Base-by-base conservation (phyloP, 106 monocot species). In the Allium cepa region DNA sequence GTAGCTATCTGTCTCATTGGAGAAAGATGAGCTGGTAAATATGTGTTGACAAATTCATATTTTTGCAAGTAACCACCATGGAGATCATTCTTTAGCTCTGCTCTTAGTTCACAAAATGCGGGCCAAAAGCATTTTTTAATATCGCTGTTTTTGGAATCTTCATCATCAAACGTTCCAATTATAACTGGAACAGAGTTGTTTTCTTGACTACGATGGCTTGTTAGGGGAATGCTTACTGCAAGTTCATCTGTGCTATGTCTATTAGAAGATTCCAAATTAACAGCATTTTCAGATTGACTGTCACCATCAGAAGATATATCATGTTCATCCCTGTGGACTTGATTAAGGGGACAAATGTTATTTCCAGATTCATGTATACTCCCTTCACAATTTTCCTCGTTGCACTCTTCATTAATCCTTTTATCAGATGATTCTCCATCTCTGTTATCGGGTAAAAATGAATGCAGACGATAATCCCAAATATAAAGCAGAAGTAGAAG, bases 381-480 rank as follows among this genome's bases (percentile, higher is more conserved):
- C 51, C 15, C 57, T 53, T 71, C 67, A 60, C 56, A 15, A 68
- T 11, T 48, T 12, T 46, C 49, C 12, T 69, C 51, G 11, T 11
- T 4, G 45, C 22, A 13, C 53, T 57, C 17, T 16, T 73, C 57
- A 49, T 17, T 17, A 7, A 11, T 15, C 53, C 36, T 64, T 70
- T 53, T 66, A 46, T 13, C 14, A 49, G 45, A 59, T 63, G 28
- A 53, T 60, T 71, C 51, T 52, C 15, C 63, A 64, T 72, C 58
- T 53, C 12, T 71, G 57, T 16, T 46, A 70, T 8, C 56, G 26
- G 45, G 46, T 15, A 74, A 17, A 74, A 93, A 79, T 22, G 66
- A 81, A 74, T 76, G 50, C 45, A 99, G 72, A 17, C 99, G 92
- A 27, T 52, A 69, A 57, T 99, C 99, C 99, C 99, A 99, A 63